Base-by-base conservation (phyloP, 2,329 filamentous ascomycete genomes). In the Colletotrichum godetiae region DNA sequence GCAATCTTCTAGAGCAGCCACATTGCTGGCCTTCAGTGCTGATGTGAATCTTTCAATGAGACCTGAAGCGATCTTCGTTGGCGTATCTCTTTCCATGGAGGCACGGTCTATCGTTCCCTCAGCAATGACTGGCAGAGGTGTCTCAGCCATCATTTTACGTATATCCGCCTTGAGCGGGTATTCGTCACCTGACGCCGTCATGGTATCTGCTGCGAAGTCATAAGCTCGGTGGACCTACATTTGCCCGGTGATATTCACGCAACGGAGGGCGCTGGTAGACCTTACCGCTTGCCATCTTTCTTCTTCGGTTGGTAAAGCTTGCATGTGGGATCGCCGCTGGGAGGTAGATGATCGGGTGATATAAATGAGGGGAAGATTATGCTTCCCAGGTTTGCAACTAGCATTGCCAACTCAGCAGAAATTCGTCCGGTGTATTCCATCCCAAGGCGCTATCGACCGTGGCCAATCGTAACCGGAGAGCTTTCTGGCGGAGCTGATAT, bases 111-210 rank as follows among this genome's bases (percentile, higher is more conserved):
- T 22, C 5, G 29, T 60, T 12, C 15, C 22, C 15, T 49, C 31
- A 15, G 57, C 6, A 8, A 62, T 31, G 10, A 37, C 4, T 1
- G 66, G 66, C 3, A 68, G 19, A 33, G 58, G 66, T 19, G 37
- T 68, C 58, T 68, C 46, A 13, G 57, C 57, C 58, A 68, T 68
- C 66, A 68, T 61, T 8, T 29, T 31, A 22, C 57, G 66, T 19
- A 68, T 33, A 62, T 68, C 57, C 5, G 57, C 58, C 4, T 52
- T 22, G 4, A 33, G 66, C 12, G 65, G 37, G 35, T 62, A 59
- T 46, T 46, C 42, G n/a, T 19, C 42, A n/a, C 19, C 15, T 8
- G 19, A 7, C 7, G 3, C 19, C 19, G 42, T 7, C 42, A 46
- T 19, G 1, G 19, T 46, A 19, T 46, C 19, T 8, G 8, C 2